Evolutionary conservation across 441 rosid species (phyloP), one percentile per base, ranked within the genome.

Genomic region (Mallotus repandus): DNA sequence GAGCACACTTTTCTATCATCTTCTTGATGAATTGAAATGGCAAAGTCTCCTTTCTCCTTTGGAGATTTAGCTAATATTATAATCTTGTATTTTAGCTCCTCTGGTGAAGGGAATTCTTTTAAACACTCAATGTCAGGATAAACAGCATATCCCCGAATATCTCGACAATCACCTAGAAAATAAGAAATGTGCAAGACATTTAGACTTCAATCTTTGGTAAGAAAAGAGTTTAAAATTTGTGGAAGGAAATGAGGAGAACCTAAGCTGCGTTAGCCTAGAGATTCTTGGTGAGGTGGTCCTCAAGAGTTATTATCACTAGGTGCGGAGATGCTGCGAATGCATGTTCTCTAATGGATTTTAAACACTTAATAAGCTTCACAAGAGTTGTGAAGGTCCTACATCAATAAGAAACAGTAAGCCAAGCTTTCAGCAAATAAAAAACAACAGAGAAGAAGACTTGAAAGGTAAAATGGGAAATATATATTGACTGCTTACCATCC

Each of bases 21-120:
- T 49, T 80, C 73, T 21, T 72, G 68, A n/a, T 75, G 76, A 69
- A 71, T 54, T 52, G 66, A 52, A 78, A 77, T 69, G 63, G 90
- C 41, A 25, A 46, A 10, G 8, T 46, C 55, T 18, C 55, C 55
- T 65, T 69, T 38, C 72, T 41, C 72, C 75, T 89, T 91, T 4
- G 98, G 99, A 52, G 96, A 93, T 79, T 94, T 94, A 4, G 98
- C 87, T 71, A 98, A 94, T 80, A 94, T 86, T 62, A 94, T 85
- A 19, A 94, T 71, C 60, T 81, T 85, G 22, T 74, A 79, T 81
- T 86, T 92, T 78, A 94, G 74, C 4, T 78, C 81, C 11, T 89
- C 86, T 0, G 96, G 97, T 1, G 98, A 92, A 48, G 96, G 96
- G 56, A 94, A 85, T 66, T 91, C 88, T 74, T 88, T 85, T 63